phyloP scores from a whole-genome alignment of 2,329 filamentous ascomycete species.

The Davidsoniella neocaledoniae region DNA sequence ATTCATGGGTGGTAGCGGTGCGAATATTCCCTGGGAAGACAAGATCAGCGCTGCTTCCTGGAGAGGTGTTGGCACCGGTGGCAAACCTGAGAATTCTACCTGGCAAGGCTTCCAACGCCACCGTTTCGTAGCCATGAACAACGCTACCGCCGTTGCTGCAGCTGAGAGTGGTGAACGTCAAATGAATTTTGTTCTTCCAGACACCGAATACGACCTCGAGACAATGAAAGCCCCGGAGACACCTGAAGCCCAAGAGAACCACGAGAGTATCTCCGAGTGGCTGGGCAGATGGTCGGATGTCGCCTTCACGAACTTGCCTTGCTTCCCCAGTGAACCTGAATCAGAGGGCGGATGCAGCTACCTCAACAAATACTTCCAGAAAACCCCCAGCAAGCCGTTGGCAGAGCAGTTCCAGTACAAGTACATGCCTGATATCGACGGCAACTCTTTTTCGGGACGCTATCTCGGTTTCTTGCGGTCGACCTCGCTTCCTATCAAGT shows the following conservation, averaged over 20 bases:
- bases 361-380: conserved; percentile 65
- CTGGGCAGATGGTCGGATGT: conserved; percentile 32
- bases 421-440: conserved; percentile 62
- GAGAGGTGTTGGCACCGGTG: conserved; percentile 52
- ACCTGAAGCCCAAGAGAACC: conserved; percentile 11
- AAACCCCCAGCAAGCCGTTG: conserved; percentile 31
- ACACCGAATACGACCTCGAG: conserved; percentile 29
- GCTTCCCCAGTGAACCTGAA: conserved; percentile 27
- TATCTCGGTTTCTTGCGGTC: conserved; percentile 54
- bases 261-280: conserved; percentile 32
- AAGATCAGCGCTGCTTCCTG: conserved; percentile 41
- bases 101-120: conserved; percentile 63
- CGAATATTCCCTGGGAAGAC: conserved; percentile 37
- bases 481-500: conserved; percentile 57
- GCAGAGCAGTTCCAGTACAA: conserved; percentile 43
- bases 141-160: conserved; percentile 38
- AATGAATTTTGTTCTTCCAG: conserved; percentile 37
- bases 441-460: conserved; percentile 52
- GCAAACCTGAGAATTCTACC: conserved; percentile 38
- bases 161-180: conserved; percentile 30
- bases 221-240: conserved; percentile 16
- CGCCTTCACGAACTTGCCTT: conserved; percentile 38
- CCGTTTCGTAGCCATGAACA: conserved; percentile 58
- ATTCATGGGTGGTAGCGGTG: conserved; percentile 39
- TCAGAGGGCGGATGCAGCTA: conserved; percentile 48